Evolutionary conservation across 225 moss, liverwort and hornwort species (phyloP).

Genomic region (Marchantia paleacea): DNA sequence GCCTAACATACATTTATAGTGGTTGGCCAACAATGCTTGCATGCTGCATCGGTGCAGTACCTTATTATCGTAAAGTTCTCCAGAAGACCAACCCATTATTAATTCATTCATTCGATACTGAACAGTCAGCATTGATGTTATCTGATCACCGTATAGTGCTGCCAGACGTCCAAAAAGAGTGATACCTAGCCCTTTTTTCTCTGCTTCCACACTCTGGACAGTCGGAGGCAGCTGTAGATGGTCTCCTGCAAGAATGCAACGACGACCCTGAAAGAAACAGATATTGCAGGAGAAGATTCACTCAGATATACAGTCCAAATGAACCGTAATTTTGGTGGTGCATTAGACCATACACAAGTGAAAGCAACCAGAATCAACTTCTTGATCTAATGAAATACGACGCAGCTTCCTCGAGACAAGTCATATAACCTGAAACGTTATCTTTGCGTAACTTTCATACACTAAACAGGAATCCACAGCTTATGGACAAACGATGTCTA

Average conservation of each 20-base stretch:
- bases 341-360: not conserved
- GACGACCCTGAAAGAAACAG: constrained; percentile 49
- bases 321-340: not conserved
- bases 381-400: not conserved
- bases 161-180: constrained; percentile 97
- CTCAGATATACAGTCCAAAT: not conserved
- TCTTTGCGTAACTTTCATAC: not conserved
- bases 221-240: constrained; percentile 98
- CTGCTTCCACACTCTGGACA: constrained; percentile 79
- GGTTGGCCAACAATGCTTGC: not conserved
- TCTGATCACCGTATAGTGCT: constrained; percentile 60
- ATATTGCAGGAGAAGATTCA: not conserved
- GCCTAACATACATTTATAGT: not conserved
- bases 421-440: not conserved
- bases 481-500: not conserved
- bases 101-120: constrained; percentile 94
- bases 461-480: not conserved
- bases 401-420: not conserved
- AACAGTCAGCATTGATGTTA: constrained; percentile 90
- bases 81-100: constrained; percentile 94
- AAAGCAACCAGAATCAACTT: not conserved
- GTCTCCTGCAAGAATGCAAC: constrained; percentile 90
- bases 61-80: constrained; percentile 85
- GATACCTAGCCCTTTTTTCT: constrained; percentile 74
- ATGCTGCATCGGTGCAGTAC: constrained; percentile 14